phyloP scores from a whole-genome alignment of 164 flowering plant species.

The Euptelea pleiosperma region DNA sequence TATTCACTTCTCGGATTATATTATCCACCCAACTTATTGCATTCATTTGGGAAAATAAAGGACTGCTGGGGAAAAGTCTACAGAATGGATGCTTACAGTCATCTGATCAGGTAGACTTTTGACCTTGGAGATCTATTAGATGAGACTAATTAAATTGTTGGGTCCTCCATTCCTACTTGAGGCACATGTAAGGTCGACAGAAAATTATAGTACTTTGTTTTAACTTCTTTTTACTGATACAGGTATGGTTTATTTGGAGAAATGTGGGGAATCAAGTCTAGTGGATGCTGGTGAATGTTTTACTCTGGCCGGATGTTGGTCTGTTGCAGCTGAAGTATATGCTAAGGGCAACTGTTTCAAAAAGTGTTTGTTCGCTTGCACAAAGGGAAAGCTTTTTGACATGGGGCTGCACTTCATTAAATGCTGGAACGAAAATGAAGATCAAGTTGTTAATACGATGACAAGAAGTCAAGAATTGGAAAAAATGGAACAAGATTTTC shows the following conservation, averaged over 20 bases:
- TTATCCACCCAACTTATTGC: too few species aligned
- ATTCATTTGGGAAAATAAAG: too few species aligned
- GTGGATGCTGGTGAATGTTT: slow-evolving; percentile 52
- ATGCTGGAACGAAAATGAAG: slow-evolving; percentile 37
- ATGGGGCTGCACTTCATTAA: slow-evolving; percentile 39
- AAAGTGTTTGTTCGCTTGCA: slow-evolving; percentile 39
- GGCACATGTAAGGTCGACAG: too few species aligned
- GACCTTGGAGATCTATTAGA: too few species aligned
- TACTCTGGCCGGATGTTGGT: slow-evolving; percentile 29
- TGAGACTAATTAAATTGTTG: too few species aligned
- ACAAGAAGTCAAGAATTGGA: slow-evolving; percentile 17
- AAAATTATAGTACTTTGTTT: not conserved
- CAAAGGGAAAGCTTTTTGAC: slow-evolving; percentile 35
- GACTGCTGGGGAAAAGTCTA: too few species aligned
- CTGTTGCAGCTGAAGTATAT: slow-evolving; percentile 41
- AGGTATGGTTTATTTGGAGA: slow-evolving; percentile 27
- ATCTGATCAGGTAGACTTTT: too few species aligned
- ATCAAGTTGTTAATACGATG: not conserved
- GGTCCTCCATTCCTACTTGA: too few species aligned
- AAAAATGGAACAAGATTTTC: slow-evolving; percentile 30
- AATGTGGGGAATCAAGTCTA: slow-evolving; percentile 33
- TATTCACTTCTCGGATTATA: too few species aligned
- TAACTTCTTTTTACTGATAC: not conserved
- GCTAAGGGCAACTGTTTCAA: slow-evolving; percentile 31
- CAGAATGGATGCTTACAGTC: too few species aligned